phyloP scores from a whole-genome alignment of 192 early-diverging fungal species.

The Entomortierella parvispora region DNA sequence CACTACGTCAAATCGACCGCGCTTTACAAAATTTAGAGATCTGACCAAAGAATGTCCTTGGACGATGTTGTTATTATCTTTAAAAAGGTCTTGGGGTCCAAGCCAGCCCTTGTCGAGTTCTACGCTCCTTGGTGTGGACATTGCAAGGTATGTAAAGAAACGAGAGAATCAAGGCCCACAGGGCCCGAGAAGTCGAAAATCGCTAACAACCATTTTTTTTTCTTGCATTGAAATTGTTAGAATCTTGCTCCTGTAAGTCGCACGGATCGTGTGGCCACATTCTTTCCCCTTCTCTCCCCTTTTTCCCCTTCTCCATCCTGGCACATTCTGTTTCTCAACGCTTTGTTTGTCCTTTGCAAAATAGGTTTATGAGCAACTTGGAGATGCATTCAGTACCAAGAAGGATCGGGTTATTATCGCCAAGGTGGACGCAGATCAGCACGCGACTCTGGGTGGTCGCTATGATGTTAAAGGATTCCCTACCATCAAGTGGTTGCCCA shows the following conservation, averaged over 20 bases:
- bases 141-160: conserved; percentile 65
- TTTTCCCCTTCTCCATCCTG: neutral
- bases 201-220: neutral
- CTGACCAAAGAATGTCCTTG: neutral
- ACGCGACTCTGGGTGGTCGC: conserved; percentile 76
- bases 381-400: conserved; percentile 72
- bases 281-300: neutral
- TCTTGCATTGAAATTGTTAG: neutral
- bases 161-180: neutral
- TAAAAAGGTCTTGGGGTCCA: conserved; percentile 57
- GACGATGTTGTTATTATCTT: neutral
- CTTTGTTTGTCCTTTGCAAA: conserved; percentile 2
- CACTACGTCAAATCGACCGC: neutral
- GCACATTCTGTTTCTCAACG: neutral
- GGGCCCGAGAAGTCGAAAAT: neutral
- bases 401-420: conserved; percentile 84
- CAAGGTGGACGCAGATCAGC: conserved; percentile 84
- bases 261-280: neutral
- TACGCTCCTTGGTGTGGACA: conserved; percentile 92
- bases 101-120: conserved; percentile 86
- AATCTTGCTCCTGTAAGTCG: conserved; percentile 58
- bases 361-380: conserved; percentile 80
- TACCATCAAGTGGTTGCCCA: conserved; percentile 92
- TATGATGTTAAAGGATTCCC: conserved; percentile 87
- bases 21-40: no score